Evolutionary conservation across 306 rosid genomes (phyloP), one percentile per base, ranked within the genome.

Genomic region (Astragalus membranaceus): DNA sequence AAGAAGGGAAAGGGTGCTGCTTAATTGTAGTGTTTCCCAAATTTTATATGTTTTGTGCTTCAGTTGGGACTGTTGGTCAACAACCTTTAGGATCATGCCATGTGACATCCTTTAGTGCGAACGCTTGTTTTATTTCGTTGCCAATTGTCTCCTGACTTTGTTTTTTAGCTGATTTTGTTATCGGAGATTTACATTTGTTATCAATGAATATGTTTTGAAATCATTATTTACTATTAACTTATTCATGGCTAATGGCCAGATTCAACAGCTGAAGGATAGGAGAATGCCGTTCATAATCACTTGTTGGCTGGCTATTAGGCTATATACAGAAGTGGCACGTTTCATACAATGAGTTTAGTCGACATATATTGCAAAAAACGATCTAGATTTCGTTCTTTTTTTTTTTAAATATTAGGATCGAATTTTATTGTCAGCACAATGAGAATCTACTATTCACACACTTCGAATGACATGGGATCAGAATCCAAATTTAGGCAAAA

Each of bases 1-100:
- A 83, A 80, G 80, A 83, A 83, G 70, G 84, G 84, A 5, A 82
- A 82, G 77, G 88, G 85, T 14, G 69, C 80, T 39, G 86, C 89
- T 26, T 85, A 36, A 78, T 8, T 32, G 33, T 64, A 54, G 48
- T 46, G 14, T 15, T 69, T 29, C 3, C 50, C 7, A 12, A 15
- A 17, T 37, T 37, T 77, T 30, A 23, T 75, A 3, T 64, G 69
- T 26, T 43, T 49, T 7, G 17, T 44, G 36, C 33, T 70, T 29
- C 44, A 30, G 56, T 42, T 70, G 43, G n/a, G 26, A 35, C 44
- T 43, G 30, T 42, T 67, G 60, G 10, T 43, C 3, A 17, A 70
- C 67, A 17, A 10, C 54, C 69, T 23, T 44, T 26, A 4, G 62
- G 62, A 14, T 52, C 39, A 47, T 64, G 64, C 73, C 39, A 14